Evolutionary conservation across 129 eudicot genomes (phyloP).

Genomic region (Tagetes erecta): DNA sequence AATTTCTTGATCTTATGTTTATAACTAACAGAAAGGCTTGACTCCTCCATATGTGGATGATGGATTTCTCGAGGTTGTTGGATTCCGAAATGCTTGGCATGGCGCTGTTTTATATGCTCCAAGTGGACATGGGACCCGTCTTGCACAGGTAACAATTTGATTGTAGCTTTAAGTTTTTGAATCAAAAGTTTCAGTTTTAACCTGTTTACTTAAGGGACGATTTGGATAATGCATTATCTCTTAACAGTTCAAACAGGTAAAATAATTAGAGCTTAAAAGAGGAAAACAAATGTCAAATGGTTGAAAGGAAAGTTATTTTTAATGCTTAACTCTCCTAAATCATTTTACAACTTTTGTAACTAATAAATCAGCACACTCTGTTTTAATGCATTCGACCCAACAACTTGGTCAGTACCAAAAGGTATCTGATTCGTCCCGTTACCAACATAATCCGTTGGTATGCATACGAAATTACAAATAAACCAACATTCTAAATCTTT

Average conservation of each 20-base stretch:
- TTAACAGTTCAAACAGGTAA: not conserved
- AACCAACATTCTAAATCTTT: not conserved
- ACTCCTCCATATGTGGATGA: slow-evolving; percentile 82
- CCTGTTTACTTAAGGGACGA: not conserved
- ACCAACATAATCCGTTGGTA: not conserved
- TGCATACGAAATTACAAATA: not conserved
- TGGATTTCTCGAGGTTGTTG: slow-evolving; percentile 85
- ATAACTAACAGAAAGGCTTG: slow-evolving; percentile 52
- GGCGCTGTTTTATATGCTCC: slow-evolving; percentile 85
- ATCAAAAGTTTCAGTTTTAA: not conserved
- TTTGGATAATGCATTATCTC: not conserved
- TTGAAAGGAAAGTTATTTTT: not conserved
- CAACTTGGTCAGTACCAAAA: not conserved
- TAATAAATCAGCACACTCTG: not conserved
- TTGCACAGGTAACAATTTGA: slow-evolving; percentile 75
- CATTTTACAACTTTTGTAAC: not conserved
- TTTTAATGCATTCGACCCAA: not conserved
- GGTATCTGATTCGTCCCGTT: not conserved
- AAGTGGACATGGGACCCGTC: slow-evolving; percentile 94
- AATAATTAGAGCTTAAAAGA: not conserved
- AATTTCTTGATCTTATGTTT: slow-evolving; percentile 10
- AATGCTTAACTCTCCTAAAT: not conserved
- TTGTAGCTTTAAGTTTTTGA: not conserved
- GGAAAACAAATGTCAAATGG: not conserved
- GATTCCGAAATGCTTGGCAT: slow-evolving; percentile 98